phyloP scores from a whole-genome alignment of 345 rosid genomes.

The Eucalyptus dawsonii region DNA sequence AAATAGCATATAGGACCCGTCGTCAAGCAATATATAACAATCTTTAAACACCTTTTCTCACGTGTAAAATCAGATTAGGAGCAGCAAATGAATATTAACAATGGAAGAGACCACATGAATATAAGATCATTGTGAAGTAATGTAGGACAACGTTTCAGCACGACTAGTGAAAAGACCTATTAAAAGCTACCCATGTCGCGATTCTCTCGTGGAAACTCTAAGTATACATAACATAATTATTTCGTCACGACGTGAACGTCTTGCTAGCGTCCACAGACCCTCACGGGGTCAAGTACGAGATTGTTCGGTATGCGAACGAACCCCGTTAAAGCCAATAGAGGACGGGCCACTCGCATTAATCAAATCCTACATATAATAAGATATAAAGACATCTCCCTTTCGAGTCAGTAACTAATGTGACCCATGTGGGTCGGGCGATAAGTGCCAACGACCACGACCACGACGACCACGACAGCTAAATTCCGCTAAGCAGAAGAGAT shows the following conservation, averaged over 20 bases:
- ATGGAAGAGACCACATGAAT: background rate
- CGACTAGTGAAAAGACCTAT: no score
- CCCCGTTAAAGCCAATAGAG: background rate
- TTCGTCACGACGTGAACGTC: fast-evolving
- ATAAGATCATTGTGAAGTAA: no score
- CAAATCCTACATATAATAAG: background rate
- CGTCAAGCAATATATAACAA: background rate
- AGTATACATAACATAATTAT: background rate
- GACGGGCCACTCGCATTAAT: background rate
- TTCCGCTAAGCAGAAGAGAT: background rate
- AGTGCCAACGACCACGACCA: background rate
- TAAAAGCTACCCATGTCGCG: background rate
- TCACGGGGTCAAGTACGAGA: background rate
- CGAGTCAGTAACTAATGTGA: background rate
- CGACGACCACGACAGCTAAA: background rate
- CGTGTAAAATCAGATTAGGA: fast-evolving
- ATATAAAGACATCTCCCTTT: background rate
- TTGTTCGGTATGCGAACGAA: background rate
- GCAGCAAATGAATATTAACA: fast-evolving
- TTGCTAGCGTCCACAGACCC: background rate
- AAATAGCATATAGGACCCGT: fast-evolving
- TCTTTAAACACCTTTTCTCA: background rate
- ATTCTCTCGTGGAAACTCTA: background rate
- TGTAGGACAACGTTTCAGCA: no score
- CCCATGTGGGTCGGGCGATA: background rate